Conservation (phyloP, 1,284 basidiomycete species). For the Boletus mariae region DNA sequence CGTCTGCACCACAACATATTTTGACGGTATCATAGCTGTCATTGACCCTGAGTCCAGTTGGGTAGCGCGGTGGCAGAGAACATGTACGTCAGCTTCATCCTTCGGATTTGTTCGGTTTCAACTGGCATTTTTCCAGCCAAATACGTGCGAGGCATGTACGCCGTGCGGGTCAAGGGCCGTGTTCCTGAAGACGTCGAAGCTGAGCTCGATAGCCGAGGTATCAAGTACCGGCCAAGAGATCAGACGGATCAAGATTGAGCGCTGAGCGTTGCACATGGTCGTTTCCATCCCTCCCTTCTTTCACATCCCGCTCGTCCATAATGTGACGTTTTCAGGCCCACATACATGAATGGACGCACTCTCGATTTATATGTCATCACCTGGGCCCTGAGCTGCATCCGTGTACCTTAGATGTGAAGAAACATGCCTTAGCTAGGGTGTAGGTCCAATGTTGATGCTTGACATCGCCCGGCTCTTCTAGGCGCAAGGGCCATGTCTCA, state of each 20-base stretch:
- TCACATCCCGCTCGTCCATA: not conserved
- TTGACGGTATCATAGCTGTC: constrained; percentile 90
- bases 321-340: not conserved
- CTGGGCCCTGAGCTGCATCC: not conserved
- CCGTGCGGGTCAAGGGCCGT: constrained; percentile 81
- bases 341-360: constrained; percentile 6
- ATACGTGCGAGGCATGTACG: constrained; percentile 84
- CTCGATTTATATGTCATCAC: not conserved
- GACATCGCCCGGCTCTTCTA: not conserved
- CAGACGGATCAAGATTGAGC: constrained; percentile 65
- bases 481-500: no score
- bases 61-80: constrained; percentile 93
- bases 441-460: not conserved
- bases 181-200: constrained; percentile 84
- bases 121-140: constrained; percentile 48
- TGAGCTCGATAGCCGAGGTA: constrained; percentile 69
- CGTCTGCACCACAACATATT: constrained; percentile 90
- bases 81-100: constrained; percentile 51
- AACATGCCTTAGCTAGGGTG: not conserved
- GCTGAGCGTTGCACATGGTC: constrained; percentile 27
- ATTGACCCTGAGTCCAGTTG: constrained; percentile 89
- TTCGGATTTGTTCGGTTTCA: constrained; percentile 4
- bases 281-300: not conserved
- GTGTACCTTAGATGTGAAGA: constrained; percentile 9
- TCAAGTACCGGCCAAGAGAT: constrained; percentile 77